Evolutionary conservation across 2,329 filamentous ascomycete genomes (phyloP).

Genomic region (Graphiopsis chlorocephala): DNA sequence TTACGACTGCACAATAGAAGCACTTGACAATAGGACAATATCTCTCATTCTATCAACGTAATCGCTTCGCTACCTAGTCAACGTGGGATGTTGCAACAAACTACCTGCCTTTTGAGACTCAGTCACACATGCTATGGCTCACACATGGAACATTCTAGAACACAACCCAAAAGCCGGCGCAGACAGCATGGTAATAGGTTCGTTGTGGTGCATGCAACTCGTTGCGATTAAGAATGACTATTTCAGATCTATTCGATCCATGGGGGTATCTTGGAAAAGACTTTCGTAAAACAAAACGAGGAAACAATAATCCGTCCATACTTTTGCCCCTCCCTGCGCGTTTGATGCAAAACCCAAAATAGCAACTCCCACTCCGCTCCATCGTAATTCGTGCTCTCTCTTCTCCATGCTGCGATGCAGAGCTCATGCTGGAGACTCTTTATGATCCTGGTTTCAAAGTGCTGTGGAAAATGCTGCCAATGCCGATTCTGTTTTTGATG

Average conservation of each 20-base stretch:
- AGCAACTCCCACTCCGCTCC: not conserved
- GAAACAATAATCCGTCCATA: not conserved
- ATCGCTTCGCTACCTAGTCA: too few species aligned
- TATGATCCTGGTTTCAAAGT: not conserved
- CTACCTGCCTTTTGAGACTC: not conserved
- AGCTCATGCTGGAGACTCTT: not conserved
- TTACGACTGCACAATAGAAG: not conserved
- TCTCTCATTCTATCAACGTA: too few species aligned
- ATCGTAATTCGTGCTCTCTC: not conserved
- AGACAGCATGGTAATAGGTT: not conserved
- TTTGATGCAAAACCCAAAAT: not conserved
- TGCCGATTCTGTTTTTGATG: not conserved
- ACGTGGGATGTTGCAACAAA: not conserved
- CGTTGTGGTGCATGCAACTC: not conserved
- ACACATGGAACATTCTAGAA: slow-evolving; percentile 8
- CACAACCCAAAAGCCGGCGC: not conserved
- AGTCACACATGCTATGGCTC: not conserved
- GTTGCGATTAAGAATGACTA: not conserved
- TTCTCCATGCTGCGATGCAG: not conserved
- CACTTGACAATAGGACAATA: not conserved
- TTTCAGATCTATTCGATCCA: not conserved
- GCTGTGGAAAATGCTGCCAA: not conserved
- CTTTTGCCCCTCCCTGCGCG: not conserved
- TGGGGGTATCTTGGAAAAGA: slow-evolving; percentile 6
- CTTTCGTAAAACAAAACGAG: slow-evolving; percentile 1